phyloP scores from a whole-genome alignment of 306 rosid genomes.

The Biancaea sappan region DNA sequence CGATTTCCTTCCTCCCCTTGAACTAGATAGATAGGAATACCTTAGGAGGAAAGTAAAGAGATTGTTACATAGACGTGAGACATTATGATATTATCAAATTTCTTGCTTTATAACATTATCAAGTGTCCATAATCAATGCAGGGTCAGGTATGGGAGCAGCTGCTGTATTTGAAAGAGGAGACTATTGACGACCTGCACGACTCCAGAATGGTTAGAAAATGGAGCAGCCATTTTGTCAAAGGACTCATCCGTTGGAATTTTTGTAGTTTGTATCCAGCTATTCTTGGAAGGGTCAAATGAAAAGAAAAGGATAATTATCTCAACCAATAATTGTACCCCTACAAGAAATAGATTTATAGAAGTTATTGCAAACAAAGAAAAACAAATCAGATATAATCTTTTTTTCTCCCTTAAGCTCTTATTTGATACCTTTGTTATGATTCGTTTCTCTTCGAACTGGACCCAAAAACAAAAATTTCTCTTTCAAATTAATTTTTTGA shows the following conservation, averaged over 20 bases:
- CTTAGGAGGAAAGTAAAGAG: background rate
- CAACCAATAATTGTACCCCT: too few species aligned
- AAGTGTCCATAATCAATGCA: slow-evolving; percentile 37
- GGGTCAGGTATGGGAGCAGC: slow-evolving; percentile 98
- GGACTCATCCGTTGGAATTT: background rate
- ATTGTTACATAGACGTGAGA: background rate
- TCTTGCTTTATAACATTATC: slow-evolving; percentile 6
- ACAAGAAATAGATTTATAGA: too few species aligned
- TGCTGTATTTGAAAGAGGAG: slow-evolving; percentile 88
- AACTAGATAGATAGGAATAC: background rate
- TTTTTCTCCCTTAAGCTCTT: too few species aligned
- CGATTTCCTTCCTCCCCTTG: background rate
- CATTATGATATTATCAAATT: background rate
- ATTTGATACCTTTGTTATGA: too few species aligned
- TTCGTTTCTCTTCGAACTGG: too few species aligned
- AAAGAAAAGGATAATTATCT: background rate
- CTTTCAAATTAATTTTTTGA: too few species aligned
- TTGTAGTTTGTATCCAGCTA: slow-evolving; percentile 7
- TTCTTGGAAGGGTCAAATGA: background rate
- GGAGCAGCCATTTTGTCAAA: background rate
- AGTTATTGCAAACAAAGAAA: too few species aligned
- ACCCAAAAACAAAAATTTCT: too few species aligned
- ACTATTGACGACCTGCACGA: slow-evolving; percentile 50
- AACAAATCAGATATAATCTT: too few species aligned
- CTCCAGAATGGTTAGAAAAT: slow-evolving; percentile 27